Evolutionary conservation across 169 alveolate genomes (phyloP).

Genomic region (Plasmodium berghei): DNA sequence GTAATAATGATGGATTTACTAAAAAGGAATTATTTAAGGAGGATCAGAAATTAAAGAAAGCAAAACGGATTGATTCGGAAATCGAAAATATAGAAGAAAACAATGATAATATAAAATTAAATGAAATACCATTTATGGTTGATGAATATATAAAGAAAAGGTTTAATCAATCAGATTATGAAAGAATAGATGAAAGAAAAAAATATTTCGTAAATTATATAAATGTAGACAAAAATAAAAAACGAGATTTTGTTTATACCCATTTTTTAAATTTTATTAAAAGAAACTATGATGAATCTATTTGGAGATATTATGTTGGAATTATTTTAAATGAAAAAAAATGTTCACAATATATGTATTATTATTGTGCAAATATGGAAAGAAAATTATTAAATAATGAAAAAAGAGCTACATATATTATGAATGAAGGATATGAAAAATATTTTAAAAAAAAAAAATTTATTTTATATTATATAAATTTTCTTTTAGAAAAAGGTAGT

Average conservation of each 20-base stretch:
- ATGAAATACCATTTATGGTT: not conserved
- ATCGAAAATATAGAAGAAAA: not conserved
- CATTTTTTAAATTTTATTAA: constrained; percentile 71
- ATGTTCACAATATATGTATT: constrained; percentile 52
- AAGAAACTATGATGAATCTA: constrained; percentile 71
- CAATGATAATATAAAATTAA: not conserved
- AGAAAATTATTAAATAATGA: constrained; percentile 60
- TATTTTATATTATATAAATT: constrained; percentile 32
- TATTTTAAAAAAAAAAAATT: constrained; percentile 24
- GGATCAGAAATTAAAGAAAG: not conserved
- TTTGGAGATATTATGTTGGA: constrained; percentile 71
- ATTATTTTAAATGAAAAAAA: constrained; percentile 45
- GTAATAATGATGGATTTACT: not conserved
- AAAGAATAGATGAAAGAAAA: constrained; percentile 68
- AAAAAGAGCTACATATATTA: constrained; percentile 70
- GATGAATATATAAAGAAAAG: constrained; percentile 45
- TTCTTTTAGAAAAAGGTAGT: constrained; percentile 61
- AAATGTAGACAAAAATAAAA: constrained; percentile 40
- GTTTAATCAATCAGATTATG: constrained; percentile 57
- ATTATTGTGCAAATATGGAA: constrained; percentile 74
- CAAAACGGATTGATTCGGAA: not conserved
- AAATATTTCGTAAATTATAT: constrained; percentile 61
- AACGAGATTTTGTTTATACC: constrained; percentile 40
- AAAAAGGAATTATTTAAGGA: not conserved
- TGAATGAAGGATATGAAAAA: constrained; percentile 74